Conservation (phyloP, 129 eudicot genomes). For the Lactuca saligna region DNA sequence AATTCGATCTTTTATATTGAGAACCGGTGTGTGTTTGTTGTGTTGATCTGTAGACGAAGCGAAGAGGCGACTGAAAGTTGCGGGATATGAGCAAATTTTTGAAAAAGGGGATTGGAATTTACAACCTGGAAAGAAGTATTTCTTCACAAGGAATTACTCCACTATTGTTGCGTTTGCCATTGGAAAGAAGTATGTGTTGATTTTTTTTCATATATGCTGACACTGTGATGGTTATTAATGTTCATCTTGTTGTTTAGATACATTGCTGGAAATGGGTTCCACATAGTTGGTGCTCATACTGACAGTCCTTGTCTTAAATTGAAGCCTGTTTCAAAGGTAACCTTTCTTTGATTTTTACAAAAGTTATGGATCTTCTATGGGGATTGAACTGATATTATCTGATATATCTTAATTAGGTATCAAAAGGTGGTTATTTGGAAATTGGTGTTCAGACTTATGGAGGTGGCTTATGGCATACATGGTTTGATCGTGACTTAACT, state of each 20-base stretch:
- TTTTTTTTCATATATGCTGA: not conserved
- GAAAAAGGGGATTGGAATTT: constrained; percentile 85
- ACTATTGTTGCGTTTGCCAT: constrained; percentile 94
- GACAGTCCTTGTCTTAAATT: constrained; percentile 93
- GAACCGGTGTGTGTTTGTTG: too few relatives aligned
- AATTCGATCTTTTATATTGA: not conserved
- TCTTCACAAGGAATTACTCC: constrained; percentile 90
- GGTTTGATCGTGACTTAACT: constrained; percentile 96
- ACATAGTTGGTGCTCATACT: constrained; percentile 92
- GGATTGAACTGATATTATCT: not conserved
- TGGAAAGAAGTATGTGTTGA: constrained; percentile 72
- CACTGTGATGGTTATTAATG: constrained; percentile 1
- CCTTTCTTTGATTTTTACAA: not conserved
- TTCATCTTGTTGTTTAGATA: constrained; percentile 45
- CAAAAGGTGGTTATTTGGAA: constrained; percentile 78
- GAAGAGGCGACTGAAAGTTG: constrained; percentile 65
- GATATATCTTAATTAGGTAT: constrained; percentile 43
- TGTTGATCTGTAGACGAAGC: constrained; percentile 65
- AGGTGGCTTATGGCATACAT: constrained; percentile 97
- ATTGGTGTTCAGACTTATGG: constrained; percentile 97
- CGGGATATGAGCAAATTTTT: constrained; percentile 75
- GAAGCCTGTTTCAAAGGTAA: constrained; percentile 90
- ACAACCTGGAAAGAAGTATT: constrained; percentile 84
- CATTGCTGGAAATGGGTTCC: constrained; percentile 90
- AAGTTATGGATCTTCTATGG: not conserved